These are phyloP conservation scores for Crepidotus variabilis DNA, from an alignment of 768 basidiomycete species.

Conservation along the genomic window DNA sequence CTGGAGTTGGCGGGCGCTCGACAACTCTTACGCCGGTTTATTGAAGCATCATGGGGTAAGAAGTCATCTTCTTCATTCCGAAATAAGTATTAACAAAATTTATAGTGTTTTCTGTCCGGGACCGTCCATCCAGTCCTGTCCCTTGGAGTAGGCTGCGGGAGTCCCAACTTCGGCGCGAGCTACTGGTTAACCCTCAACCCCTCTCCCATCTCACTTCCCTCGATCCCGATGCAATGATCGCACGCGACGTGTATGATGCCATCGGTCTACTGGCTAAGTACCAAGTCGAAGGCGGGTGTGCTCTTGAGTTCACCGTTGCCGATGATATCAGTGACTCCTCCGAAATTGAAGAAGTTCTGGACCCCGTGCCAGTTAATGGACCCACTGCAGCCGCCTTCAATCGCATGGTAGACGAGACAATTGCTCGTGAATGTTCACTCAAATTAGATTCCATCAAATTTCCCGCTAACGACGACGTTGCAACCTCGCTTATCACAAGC, in stretches of 20 bases:
- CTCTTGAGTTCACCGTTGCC: not conserved
- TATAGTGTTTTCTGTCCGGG: not conserved
- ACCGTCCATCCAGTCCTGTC: not conserved
- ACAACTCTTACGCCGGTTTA: not conserved
- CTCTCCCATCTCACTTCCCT: not conserved
- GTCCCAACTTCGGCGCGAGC: not conserved
- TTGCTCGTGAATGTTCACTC: not conserved
- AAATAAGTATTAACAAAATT: not conserved
- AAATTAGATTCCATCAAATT: not conserved
- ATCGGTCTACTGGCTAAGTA: not conserved
- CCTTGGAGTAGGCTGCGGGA: not conserved
- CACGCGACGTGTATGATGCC: not conserved
- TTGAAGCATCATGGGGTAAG: not conserved
- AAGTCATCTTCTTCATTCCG: not conserved
- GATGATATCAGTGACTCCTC: not conserved
- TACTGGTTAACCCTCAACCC: not conserved
- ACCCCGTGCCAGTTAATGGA: too few species aligned
- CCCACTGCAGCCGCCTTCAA: too few species aligned
- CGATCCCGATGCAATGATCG: not conserved
- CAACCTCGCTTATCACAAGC: not conserved
- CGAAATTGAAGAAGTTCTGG: too few species aligned
- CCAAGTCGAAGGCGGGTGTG: not conserved
- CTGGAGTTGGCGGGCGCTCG: not conserved
- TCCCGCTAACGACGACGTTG: not conserved
- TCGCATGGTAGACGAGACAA: not conserved